Evolutionary conservation across 2,329 filamentous ascomycete genomes (phyloP).

Genomic region (Lasiodiplodia citricola): DNA sequence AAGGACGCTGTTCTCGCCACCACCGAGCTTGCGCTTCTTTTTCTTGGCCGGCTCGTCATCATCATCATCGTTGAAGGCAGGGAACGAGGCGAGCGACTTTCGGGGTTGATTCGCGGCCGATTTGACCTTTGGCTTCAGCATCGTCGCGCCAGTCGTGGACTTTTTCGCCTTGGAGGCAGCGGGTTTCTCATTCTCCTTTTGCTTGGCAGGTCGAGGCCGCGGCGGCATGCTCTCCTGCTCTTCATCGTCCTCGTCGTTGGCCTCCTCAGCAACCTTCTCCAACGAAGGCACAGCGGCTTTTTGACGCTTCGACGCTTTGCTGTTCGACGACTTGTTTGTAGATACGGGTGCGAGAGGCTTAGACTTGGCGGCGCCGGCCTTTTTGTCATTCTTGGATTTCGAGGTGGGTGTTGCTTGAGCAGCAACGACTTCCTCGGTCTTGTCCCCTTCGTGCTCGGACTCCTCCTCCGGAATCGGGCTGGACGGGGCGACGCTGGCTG

Average conservation of each 20-base stretch:
- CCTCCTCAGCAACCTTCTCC: constrained; percentile 52
- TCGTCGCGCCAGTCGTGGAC: constrained; percentile 35
- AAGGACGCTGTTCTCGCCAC: constrained; percentile 53
- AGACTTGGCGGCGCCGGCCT: constrained; percentile 39
- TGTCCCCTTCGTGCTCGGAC: constrained; percentile 34
- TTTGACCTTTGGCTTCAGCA: constrained; percentile 43
- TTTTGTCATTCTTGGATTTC: constrained; percentile 36
- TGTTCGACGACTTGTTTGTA: constrained; percentile 52
- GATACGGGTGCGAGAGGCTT: constrained; percentile 52
- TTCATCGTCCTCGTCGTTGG: constrained; percentile 43
- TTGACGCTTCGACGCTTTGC: constrained; percentile 44
- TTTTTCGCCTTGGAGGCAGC: constrained; percentile 36
- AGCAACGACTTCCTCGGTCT: constrained; percentile 36
- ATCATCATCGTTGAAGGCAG: constrained; percentile 46
- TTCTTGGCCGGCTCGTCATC: constrained; percentile 53
- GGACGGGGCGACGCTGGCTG: constrained; percentile 61
- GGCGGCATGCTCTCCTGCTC: constrained; percentile 45
- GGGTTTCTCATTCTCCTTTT: constrained; percentile 36
- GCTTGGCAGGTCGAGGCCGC: constrained; percentile 34
- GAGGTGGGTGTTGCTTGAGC: constrained; percentile 39
- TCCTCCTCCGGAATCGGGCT: constrained; percentile 42
- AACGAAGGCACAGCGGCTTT: constrained; percentile 45
- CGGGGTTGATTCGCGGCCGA: constrained; percentile 39
- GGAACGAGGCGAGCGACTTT: constrained; percentile 56
- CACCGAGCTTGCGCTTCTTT: constrained; percentile 76